phyloP scores from a whole-genome alignment of 352 stramenopile genomes.

The Globisporangium parvum region DNA sequence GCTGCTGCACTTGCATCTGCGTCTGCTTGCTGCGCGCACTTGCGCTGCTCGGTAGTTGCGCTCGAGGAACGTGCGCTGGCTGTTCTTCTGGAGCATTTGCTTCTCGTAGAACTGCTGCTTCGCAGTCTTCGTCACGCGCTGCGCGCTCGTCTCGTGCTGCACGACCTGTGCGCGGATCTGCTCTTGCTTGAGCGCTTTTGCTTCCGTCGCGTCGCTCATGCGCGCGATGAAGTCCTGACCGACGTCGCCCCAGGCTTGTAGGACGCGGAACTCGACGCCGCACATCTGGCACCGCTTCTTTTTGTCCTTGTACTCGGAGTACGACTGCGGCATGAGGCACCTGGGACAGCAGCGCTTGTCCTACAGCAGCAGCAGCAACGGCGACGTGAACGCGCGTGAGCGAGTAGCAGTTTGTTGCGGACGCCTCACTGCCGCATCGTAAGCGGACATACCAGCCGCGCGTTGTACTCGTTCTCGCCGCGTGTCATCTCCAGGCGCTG shows the following conservation, averaged over 20 bases:
- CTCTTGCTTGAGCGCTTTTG: slow-evolving; percentile 39
- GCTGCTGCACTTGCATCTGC: slow-evolving; percentile 32
- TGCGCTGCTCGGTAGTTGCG: slow-evolving; percentile 46
- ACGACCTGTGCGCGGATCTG: slow-evolving; percentile 42
- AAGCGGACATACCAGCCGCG: slow-evolving; percentile 30
- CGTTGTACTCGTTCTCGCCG: slow-evolving; percentile 73
- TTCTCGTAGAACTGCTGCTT: slow-evolving; percentile 72
- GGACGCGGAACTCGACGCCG: slow-evolving; percentile 61
- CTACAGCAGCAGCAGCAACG: slow-evolving; percentile 27
- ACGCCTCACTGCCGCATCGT: too few species aligned
- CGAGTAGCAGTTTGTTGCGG: background rate
- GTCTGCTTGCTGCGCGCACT: slow-evolving; percentile 58
- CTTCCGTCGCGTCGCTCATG: slow-evolving; percentile 38
- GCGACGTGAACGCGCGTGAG: background rate
- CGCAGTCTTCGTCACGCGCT: slow-evolving; percentile 34
- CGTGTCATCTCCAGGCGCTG: slow-evolving; percentile 71
- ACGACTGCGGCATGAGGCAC: slow-evolving; percentile 62
- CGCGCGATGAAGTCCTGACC: slow-evolving; percentile 53
- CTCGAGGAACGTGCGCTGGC: slow-evolving; percentile 50
- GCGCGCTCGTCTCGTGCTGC: slow-evolving; percentile 24
- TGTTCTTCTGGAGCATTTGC: slow-evolving; percentile 42
- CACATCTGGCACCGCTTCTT: slow-evolving; percentile 83
- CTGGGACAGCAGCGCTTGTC: slow-evolving; percentile 79
- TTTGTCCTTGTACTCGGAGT: slow-evolving; percentile 81
- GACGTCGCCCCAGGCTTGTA: slow-evolving; percentile 74